phyloP scores from a whole-genome alignment of 1,139 yeast genomes.

The Yamadazyma diospyri region DNA sequence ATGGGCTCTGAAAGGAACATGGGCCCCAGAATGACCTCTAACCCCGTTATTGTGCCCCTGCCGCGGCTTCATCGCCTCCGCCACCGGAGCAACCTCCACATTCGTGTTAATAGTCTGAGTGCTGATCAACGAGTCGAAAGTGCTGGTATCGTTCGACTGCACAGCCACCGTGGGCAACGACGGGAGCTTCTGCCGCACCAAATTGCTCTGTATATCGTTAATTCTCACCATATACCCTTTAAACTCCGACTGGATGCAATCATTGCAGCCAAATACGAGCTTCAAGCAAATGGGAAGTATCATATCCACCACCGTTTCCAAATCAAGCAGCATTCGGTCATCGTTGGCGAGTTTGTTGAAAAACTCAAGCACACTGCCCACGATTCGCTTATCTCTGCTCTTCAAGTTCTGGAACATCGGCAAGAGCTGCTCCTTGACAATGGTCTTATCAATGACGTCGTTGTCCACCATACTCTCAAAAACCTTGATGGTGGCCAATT shows the following conservation, averaged over 20 bases:
- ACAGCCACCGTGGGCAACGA: constrained; percentile 19
- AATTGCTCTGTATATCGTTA: constrained; percentile 25
- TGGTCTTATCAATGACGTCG: constrained; percentile 65
- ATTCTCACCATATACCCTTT: constrained; percentile 25
- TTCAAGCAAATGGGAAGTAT: constrained; percentile 37
- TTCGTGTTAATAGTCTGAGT: constrained; percentile 30
- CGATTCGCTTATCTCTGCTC: constrained; percentile 70
- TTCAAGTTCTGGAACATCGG: constrained; percentile 75
- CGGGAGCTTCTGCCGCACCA: constrained; percentile 28
- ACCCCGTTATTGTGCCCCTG: too few species aligned
- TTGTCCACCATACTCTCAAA: constrained; percentile 56
- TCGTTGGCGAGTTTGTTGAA: constrained; percentile 44
- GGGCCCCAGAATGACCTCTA: too few species aligned
- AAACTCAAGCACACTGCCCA: constrained; percentile 52
- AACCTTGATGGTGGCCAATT: constrained; percentile 63
- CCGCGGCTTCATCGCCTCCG: constrained; percentile 15
- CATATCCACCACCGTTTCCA: constrained; percentile 35
- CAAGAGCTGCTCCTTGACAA: constrained; percentile 70
- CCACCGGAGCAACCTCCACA: constrained; percentile 27
- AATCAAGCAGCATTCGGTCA: constrained; percentile 34
- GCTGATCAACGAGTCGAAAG: constrained; percentile 31
- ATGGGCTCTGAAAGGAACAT: too few species aligned
- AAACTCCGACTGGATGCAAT: constrained; percentile 38
- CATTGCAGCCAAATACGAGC: constrained; percentile 41
- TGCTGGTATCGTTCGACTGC: constrained; percentile 9